phyloP scores from a whole-genome alignment of 1,139 yeast species.

The Hansenula anomala region DNA sequence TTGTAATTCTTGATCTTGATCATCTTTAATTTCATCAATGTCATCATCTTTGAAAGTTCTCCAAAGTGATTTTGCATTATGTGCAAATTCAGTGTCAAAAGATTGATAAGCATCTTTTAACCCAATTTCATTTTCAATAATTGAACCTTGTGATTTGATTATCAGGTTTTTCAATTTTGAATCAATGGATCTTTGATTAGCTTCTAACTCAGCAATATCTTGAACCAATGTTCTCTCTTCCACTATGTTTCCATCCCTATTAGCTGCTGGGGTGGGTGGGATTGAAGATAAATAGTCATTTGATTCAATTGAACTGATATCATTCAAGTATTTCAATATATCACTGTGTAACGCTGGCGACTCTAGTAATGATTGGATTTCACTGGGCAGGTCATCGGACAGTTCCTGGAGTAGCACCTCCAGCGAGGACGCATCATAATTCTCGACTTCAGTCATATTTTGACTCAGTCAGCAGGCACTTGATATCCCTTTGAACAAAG shows the following conservation, averaged over 20 bases:
- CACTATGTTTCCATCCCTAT: constrained; percentile 1
- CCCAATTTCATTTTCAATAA: constrained; percentile 28
- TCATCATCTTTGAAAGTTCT: constrained; percentile 27
- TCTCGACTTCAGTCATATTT: too few relatives aligned
- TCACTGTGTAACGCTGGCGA: not conserved
- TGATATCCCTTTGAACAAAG: too few relatives aligned
- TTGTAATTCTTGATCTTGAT: constrained; percentile 10
- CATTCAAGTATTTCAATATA: constrained; percentile 10
- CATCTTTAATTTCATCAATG: constrained; percentile 14
- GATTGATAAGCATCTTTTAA: constrained; percentile 23
- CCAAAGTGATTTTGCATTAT: constrained; percentile 27
- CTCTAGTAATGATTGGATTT: not conserved
- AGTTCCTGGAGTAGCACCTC: constrained; percentile 1
- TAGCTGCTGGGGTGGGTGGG: constrained; percentile 21
- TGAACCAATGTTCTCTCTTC: constrained; percentile 26
- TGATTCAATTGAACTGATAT: constrained; percentile 18
- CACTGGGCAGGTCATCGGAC: constrained; percentile 1
- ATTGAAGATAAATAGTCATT: constrained; percentile 20
- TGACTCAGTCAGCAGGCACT: too few relatives aligned
- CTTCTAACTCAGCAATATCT: constrained; percentile 46
- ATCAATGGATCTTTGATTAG: constrained; percentile 33
- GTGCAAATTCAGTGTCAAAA: constrained; percentile 26
- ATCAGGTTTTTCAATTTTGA: constrained; percentile 29
- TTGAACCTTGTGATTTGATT: constrained; percentile 25
- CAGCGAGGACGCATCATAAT: not conserved